These are phyloP conservation scores for Saccharum officinarum DNA, from an alignment of 176 grass and related monocot species.

Conservation along the genomic window DNA sequence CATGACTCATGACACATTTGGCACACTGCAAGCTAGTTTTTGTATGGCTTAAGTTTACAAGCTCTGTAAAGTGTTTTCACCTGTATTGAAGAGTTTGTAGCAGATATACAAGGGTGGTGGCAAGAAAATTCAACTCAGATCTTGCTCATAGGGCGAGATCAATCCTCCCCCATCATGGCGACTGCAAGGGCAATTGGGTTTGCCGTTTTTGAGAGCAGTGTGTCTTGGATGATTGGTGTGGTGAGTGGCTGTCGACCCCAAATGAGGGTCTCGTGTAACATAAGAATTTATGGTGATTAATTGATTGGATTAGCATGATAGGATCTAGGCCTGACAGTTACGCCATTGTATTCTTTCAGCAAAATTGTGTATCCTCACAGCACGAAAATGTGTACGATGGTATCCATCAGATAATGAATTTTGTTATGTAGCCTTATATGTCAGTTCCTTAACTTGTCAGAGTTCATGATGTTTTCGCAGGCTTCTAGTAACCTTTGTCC, in stretches of 20 bases:
- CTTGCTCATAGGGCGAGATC: conserved; percentile 16
- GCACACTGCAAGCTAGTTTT: conserved; percentile 44
- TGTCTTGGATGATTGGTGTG: neutral
- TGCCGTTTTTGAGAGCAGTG: conserved; percentile 17
- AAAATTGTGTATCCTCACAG: neutral
- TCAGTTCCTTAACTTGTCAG: neutral
- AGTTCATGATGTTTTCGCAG: neutral
- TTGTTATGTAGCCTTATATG: conserved; percentile 23
- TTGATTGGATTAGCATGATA: conserved; percentile 55
- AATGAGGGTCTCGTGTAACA: conserved; percentile 57
- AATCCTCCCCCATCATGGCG: conserved; percentile 14
- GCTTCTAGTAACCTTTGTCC: neutral
- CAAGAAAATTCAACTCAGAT: conserved; percentile 30
- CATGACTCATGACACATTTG: conserved; percentile 84
- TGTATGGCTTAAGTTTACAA: conserved; percentile 42
- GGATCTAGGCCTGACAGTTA: conserved; percentile 40
- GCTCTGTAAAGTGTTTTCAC: conserved; percentile 45
- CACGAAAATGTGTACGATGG: neutral
- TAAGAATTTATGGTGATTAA: conserved; percentile 46
- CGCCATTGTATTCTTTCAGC: conserved; percentile 43
- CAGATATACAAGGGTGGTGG: conserved; percentile 31
- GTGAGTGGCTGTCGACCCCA: conserved; percentile 12
- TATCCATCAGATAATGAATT: conserved; percentile 19
- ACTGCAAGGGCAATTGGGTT: conserved; percentile 24
- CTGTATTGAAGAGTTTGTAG: conserved; percentile 40